A percentile compares a stretch with the other conserved stretches of the same genome.
Evolutionary conservation across 2,329 filamentous ascomycete species (phyloP).

Genomic region (Botrytis hyacinthi): DNA sequence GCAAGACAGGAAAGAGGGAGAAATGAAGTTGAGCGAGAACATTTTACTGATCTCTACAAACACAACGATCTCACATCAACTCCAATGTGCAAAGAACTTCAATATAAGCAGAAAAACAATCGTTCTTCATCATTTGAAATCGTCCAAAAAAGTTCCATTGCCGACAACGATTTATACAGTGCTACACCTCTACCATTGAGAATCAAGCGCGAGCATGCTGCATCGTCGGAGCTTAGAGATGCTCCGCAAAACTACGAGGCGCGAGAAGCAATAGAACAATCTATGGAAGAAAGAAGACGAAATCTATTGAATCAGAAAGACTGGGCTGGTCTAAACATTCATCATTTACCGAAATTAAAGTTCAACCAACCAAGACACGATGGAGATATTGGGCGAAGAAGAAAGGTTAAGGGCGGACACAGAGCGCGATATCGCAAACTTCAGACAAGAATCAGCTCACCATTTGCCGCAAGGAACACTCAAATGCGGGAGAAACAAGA

Average conservation of each 20-base stretch:
- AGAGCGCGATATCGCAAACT: conserved; percentile 30
- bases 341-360: conserved; percentile 29
- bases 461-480: conserved; percentile 23
- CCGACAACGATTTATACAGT: conserved; percentile 31
- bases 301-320: conserved; percentile 35
- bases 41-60: background rate
- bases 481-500: background rate
- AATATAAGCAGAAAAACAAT: background rate
- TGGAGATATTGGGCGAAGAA: conserved; percentile 34
- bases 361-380: conserved; percentile 28
- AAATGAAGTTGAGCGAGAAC: background rate
- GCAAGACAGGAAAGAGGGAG: background rate
- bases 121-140: background rate
- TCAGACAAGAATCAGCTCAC: conserved; percentile 25
- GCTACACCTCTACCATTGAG: conserved; percentile 28
- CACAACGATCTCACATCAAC: background rate
- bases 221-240: background rate
- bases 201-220: conserved; percentile 23
- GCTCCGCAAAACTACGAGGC: conserved; percentile 7
- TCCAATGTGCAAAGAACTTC: background rate
- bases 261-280: conserved; percentile 22
- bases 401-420: conserved; percentile 29
- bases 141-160: background rate
- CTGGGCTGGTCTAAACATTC: conserved; percentile 36
- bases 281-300: conserved; percentile 31